Percentiles rank a stretch among this genome's conserved stretches.
phyloP scores from a whole-genome alignment of 768 basidiomycete genomes.

The Lactarius quietus region DNA sequence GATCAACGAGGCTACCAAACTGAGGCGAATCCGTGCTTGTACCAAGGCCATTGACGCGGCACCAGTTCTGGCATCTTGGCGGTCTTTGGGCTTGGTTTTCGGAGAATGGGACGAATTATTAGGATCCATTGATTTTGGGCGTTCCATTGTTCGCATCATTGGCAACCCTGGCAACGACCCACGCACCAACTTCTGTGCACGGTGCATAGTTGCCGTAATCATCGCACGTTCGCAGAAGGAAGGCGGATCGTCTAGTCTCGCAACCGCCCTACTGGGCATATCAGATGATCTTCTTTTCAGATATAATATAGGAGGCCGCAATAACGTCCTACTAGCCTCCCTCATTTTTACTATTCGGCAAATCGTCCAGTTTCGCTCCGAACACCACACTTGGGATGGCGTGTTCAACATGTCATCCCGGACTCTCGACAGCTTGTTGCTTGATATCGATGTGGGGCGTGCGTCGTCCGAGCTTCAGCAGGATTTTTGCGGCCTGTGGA shows the following conservation, averaged over 20 bases:
- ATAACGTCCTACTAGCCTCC: constrained; percentile 7
- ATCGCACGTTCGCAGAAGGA: not conserved
- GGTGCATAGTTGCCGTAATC: constrained; percentile 3
- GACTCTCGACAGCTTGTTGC: not conserved
- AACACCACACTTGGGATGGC: not conserved
- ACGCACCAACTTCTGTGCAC: not conserved
- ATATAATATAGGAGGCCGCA: not conserved
- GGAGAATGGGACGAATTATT: not conserved
- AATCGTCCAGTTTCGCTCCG: not conserved
- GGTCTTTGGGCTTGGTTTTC: not conserved
- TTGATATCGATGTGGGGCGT: not conserved
- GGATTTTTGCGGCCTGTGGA: constrained; percentile 9
- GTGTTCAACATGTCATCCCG: not conserved
- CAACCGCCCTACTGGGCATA: not conserved
- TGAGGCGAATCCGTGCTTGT: not conserved
- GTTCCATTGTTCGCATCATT: not conserved
- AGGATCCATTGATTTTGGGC: not conserved
- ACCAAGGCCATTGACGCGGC: not conserved
- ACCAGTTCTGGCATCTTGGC: not conserved
- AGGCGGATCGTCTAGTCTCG: not conserved
- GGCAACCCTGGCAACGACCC: not conserved
- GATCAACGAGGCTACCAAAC: not conserved
- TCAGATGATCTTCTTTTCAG: not conserved
- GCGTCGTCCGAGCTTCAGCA: constrained; percentile 9
- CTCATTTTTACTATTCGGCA: constrained; percentile 1